phyloP scores from a whole-genome alignment of 441 rosid genomes.

The Eruca vesicaria region DNA sequence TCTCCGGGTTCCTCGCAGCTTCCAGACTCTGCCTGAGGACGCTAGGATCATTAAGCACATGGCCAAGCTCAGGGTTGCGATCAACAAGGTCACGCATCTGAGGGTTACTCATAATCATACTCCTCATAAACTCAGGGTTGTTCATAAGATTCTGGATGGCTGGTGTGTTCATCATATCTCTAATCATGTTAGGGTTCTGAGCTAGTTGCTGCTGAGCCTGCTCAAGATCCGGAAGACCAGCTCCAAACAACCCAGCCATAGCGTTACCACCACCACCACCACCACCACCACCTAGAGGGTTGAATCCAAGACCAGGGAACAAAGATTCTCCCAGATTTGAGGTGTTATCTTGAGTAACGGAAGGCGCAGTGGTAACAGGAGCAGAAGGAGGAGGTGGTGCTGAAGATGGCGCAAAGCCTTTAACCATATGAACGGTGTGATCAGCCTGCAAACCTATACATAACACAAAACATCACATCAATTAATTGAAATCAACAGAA shows the following conservation, averaged over 20 bases:
- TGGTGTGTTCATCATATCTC: constrained; percentile 80
- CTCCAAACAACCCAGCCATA: constrained; percentile 59
- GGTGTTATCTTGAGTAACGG: constrained; percentile 52
- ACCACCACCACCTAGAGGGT: constrained; percentile 54
- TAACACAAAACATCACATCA: not conserved
- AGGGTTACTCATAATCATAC: constrained; percentile 63
- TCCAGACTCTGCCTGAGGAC: constrained; percentile 61
- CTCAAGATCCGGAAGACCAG: constrained; percentile 66
- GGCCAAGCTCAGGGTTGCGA: constrained; percentile 72
- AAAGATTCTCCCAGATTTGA: constrained; percentile 52
- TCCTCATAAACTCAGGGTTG: constrained; percentile 62
- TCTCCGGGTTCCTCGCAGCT: constrained; percentile 69
- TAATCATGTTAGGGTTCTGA: constrained; percentile 71
- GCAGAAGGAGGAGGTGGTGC: constrained; percentile 41
- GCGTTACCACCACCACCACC: constrained; percentile 48
- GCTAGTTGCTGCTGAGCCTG: constrained; percentile 85
- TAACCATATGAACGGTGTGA: constrained; percentile 83
- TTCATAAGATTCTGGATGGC: constrained; percentile 68
- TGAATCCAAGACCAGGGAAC: constrained; percentile 67
- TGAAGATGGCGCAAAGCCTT: constrained; percentile 57
- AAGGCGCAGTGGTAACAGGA: constrained; percentile 44
- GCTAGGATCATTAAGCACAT: constrained; percentile 58
- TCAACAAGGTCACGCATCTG: constrained; percentile 69
- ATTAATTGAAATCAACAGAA: not conserved
- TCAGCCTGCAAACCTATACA: constrained; percentile 71